Evolutionary conservation across 139 green algal genomes (phyloP), one percentile per base, ranked within the genome.

Genomic region (Coelastrella sp.): DNA sequence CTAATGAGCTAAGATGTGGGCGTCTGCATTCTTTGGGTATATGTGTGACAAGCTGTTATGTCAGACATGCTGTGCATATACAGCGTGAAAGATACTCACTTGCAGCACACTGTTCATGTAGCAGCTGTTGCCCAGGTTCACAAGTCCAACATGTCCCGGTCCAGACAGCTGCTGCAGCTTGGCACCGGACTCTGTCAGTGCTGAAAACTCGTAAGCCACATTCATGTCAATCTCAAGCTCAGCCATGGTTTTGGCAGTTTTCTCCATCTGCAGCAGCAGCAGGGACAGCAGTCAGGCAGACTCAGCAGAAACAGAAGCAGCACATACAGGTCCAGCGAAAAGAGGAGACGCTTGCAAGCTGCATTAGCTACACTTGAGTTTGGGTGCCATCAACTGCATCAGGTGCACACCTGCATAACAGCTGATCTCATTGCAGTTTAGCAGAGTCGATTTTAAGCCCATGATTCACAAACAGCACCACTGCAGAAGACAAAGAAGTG

Each of bases 81-180:
- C 35, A 7, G 15, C 8, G 68, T 27, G 57, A n/a, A 1, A 8
- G 76, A 27, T 15, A 11, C 60, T 1, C 87, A 96, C 94, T 94
- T 98, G 97, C 91, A 99, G 87, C 76, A 98, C 94, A 88, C 93
- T 97, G 93, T 98, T 98, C 95, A 99, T 98, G 96, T 99, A 99
- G 94, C 97, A 99, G 91, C 91, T 97, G 95, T 99, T 99, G 85
- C 98, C 98, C 84, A 99, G 94, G 92, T 99, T 99, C 81, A 95
- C 96, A 27, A 99, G 93, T 9, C 98, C 98, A 7, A 98, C 96
- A 76, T 94, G 93, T 57, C 96, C 95, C 4, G 97, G 94, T 0
- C 98, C 98, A 8, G 81, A 92, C 79, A 99, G 83, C 3, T 96
- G 95, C 85, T 93, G 25, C 75, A 99, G 95, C 27, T 75, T 49